A percentile compares a stretch with the other conserved stretches of the same genome.
These are phyloP conservation scores for Bryum argenteum DNA, from an alignment of 225 moss, liverwort and hornwort genomes.

Conservation along the genomic window DNA sequence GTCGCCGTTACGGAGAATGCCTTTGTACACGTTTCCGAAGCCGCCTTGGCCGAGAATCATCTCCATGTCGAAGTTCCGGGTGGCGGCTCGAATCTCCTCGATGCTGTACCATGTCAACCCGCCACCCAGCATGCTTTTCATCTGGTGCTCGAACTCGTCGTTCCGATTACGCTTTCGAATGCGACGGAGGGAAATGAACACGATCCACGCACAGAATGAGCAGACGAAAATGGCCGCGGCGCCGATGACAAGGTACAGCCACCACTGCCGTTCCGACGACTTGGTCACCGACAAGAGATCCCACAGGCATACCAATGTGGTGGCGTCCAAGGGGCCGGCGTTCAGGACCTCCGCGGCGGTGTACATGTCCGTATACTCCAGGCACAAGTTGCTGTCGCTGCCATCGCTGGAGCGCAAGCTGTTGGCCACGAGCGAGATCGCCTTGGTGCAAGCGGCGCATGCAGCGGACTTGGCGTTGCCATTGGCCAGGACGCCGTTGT, in stretches of 20 bases:
- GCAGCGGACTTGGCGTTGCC: constrained; percentile 18
- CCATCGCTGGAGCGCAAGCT: constrained; percentile 26
- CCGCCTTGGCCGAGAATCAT: constrained; percentile 70
- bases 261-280: constrained; percentile 14
- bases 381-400: constrained; percentile 21
- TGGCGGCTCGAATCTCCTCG: constrained; percentile 72
- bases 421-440: constrained; percentile 29
- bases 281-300: constrained; percentile 4
- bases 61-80: constrained; percentile 58
- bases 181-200: too few relatives aligned
- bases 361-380: constrained; percentile 44
- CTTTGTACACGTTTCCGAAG: constrained; percentile 75
- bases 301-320: constrained; percentile 41
- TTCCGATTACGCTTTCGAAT: too few relatives aligned
- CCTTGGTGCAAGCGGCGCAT: constrained; percentile 35
- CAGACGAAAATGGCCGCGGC: constrained; percentile 24
- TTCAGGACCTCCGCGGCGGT: constrained; percentile 29
- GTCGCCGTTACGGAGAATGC: constrained; percentile 52
- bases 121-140: constrained; percentile 28
- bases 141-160: constrained; percentile 40
- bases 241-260: constrained; percentile 33
- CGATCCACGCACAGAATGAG: constrained; percentile 14
- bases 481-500: constrained; percentile 23
- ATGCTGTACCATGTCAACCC: constrained; percentile 63
- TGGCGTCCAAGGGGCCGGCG: constrained; percentile 33